A percentile compares a stretch with the other conserved stretches of the same genome.
Evolutionary conservation across 345 rosid species (phyloP).

Genomic region (Sisymbrium altissimum): DNA sequence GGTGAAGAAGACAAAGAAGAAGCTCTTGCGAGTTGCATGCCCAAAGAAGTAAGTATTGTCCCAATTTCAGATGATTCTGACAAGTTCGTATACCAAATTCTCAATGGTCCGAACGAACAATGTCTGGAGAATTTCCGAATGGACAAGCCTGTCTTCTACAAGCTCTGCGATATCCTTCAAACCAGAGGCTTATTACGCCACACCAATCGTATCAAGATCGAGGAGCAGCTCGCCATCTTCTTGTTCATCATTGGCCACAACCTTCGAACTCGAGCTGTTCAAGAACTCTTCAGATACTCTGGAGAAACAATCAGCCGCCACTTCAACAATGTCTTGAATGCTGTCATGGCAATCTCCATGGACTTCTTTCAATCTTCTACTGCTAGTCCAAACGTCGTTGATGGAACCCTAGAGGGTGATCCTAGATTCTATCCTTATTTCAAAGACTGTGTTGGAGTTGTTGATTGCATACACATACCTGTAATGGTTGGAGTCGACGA

Average conservation of each 20-base stretch:
- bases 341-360: slow-evolving; percentile 62
- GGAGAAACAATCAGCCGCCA: slow-evolving; percentile 96
- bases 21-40: slow-evolving; percentile 32
- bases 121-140: slow-evolving; percentile 84
- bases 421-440: slow-evolving; percentile 65
- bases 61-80: slow-evolving; percentile 44
- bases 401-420: slow-evolving; percentile 39
- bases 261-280: slow-evolving; percentile 84
- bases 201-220: slow-evolving; percentile 82
- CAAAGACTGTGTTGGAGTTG: slow-evolving; percentile 86
- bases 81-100: slow-evolving; percentile 78
- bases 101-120: slow-evolving; percentile 55
- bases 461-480: slow-evolving; percentile 78
- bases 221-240: slow-evolving; percentile 87
- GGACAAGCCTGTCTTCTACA: slow-evolving; percentile 84
- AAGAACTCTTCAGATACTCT: slow-evolving; percentile 68
- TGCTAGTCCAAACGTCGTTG: slow-evolving; percentile 31
- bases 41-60: slow-evolving; percentile 43
- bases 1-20: slow-evolving; percentile 58
- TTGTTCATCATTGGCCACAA: slow-evolving; percentile 83
- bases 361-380: slow-evolving; percentile 55
- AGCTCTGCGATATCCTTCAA: slow-evolving; percentile 72
- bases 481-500: slow-evolving; percentile 92
- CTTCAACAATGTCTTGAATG: slow-evolving; percentile 87
- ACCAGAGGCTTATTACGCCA: slow-evolving; percentile 77